Evolutionary conservation across 2,329 filamentous ascomycete genomes (phyloP).

Genomic region (Zasmidium citrigriseum): DNA sequence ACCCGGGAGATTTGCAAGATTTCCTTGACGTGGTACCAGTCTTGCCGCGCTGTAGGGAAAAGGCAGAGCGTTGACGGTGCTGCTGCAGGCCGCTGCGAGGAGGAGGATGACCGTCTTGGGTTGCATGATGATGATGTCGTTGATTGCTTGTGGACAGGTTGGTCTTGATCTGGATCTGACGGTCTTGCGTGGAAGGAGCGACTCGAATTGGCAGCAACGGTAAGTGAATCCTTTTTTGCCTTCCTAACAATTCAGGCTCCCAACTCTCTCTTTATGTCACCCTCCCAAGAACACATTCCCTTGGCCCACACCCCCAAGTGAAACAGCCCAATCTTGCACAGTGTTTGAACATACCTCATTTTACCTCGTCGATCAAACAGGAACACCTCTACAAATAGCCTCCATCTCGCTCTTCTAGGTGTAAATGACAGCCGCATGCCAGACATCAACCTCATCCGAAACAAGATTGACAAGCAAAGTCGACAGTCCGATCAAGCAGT

Average conservation of each 20-base stretch:
- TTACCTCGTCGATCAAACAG: background rate
- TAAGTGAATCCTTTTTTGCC: no score
- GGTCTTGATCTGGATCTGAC: no score
- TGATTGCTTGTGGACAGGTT: background rate
- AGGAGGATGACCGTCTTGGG: background rate
- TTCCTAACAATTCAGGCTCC: no score
- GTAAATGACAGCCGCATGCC: background rate
- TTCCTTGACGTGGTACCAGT: background rate
- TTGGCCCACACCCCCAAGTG: background rate
- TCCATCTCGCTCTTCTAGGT: background rate
- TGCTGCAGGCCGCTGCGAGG: background rate
- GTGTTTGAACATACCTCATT: background rate
- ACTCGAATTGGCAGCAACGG: background rate
- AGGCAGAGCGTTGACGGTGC: background rate
- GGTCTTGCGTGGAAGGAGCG: no score
- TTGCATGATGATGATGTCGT: background rate
- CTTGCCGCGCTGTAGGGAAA: background rate
- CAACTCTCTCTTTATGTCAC: background rate
- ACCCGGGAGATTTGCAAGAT: no score
- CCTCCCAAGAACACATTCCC: background rate
- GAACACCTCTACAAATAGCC: background rate
- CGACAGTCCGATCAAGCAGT: background rate
- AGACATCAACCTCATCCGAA: background rate
- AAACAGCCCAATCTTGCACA: background rate
- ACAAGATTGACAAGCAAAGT: background rate